Percentiles rank a stretch among this genome's conserved stretches.
These are phyloP conservation scores for Yamadazyma triangularis DNA, from an alignment of 1,139 yeast genomes.

Conservation along the genomic window DNA sequence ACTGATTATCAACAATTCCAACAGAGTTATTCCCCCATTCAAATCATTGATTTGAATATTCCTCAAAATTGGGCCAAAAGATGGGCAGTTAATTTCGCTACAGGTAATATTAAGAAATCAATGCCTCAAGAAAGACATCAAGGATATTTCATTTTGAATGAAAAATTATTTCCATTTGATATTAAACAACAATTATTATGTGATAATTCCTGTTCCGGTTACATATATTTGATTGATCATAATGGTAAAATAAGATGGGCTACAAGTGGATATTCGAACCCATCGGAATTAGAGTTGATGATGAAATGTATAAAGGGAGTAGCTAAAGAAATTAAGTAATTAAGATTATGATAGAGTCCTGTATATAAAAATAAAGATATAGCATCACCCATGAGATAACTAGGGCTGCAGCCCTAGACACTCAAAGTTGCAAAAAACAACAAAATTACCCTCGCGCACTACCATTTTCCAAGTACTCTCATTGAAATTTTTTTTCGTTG, in stretches of 20 bases:
- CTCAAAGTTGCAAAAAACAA: no score
- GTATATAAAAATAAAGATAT: not conserved
- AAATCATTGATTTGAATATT: slow-evolving; percentile 69
- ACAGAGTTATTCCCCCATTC: slow-evolving; percentile 46
- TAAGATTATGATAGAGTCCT: no score
- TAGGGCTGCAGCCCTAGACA: slow-evolving; percentile 1
- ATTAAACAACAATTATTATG: slow-evolving; percentile 59
- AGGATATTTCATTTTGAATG: slow-evolving; percentile 60
- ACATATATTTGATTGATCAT: slow-evolving; percentile 71
- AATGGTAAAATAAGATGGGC: slow-evolving; percentile 85
- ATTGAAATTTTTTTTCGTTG: slow-evolving; percentile 7
- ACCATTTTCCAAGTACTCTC: slow-evolving; percentile 9
- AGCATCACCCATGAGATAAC: not conserved
- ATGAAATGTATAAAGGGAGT: slow-evolving; percentile 65
- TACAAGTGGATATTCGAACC: slow-evolving; percentile 74
- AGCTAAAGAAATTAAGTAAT: slow-evolving; percentile 24
- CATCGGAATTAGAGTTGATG: slow-evolving; percentile 55
- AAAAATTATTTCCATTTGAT: slow-evolving; percentile 54
- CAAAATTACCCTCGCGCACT: slow-evolving; percentile 1
- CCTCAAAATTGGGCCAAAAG: slow-evolving; percentile 72
- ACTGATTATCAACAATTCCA: slow-evolving; percentile 26
- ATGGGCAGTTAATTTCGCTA: slow-evolving; percentile 51
- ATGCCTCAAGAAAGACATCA: slow-evolving; percentile 50
- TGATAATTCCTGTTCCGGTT: slow-evolving; percentile 80
- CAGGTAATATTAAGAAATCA: slow-evolving; percentile 37